Evolutionary conservation across 83 land plant genomes (phyloP).

Genomic region (Picea abies): DNA sequence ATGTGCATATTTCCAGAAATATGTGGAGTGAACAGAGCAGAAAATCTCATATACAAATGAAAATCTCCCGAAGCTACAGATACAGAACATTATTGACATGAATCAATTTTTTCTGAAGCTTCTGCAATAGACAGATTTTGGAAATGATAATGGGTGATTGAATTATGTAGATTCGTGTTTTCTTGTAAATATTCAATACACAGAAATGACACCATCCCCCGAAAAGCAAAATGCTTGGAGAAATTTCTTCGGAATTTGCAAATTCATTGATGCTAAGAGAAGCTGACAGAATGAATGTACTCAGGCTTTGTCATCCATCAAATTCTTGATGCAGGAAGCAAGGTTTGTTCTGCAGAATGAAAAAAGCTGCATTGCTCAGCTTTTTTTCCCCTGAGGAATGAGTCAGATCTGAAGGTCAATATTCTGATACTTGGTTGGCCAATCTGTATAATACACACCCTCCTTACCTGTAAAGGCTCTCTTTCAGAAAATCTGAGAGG

Average conservation of each 20-base stretch:
- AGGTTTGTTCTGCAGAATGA: neutral
- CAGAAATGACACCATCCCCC: too few relatives aligned
- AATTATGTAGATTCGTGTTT: neutral
- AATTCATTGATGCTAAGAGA: neutral
- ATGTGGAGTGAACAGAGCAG: neutral
- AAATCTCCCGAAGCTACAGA: neutral
- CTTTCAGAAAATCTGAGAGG: slow-evolving; percentile 1
- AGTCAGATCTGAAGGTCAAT: neutral
- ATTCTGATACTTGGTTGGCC: slow-evolving; percentile 4
- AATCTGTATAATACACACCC: slow-evolving; percentile 11
- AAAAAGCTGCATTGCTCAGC: slow-evolving; percentile 1
- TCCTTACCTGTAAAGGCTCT: slow-evolving; percentile 1
- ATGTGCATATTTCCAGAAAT: slow-evolving; percentile 1
- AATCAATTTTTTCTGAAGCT: neutral
- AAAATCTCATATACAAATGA: neutral
- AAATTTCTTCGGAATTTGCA: neutral
- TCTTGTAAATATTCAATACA: slow-evolving; percentile 9
- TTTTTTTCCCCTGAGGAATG: neutral
- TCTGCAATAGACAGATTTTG: neutral
- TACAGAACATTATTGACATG: neutral
- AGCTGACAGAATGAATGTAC: neutral
- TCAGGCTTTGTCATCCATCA: neutral
- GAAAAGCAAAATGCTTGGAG: neutral
- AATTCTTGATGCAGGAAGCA: neutral
- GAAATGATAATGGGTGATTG: neutral